A percentile compares a stretch with the other conserved stretches of the same genome.
Conservation (phyloP, 768 basidiomycete genomes). For the Cystobasidium tubakii region DNA sequence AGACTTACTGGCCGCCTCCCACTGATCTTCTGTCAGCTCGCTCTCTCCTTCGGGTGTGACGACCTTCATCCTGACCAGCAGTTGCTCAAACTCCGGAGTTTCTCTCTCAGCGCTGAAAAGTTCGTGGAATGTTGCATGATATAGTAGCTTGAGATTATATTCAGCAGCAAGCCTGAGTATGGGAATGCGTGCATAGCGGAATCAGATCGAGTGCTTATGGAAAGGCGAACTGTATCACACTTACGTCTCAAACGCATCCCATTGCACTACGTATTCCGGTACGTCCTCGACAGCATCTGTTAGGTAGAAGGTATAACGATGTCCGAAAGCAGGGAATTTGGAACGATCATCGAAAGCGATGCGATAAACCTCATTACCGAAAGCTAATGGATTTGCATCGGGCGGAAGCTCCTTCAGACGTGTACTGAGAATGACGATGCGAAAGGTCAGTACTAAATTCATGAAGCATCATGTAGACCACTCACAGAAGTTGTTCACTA, state of each 20-base stretch:
- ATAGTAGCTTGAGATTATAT: slow-evolving; percentile 66
- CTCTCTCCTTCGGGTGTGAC: slow-evolving; percentile 78
- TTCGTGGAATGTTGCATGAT: slow-evolving; percentile 83
- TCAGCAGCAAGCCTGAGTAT: slow-evolving; percentile 68
- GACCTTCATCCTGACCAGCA: slow-evolving; percentile 86
- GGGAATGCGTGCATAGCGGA: slow-evolving; percentile 27
- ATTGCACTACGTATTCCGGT: slow-evolving; percentile 93
- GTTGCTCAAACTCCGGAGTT: slow-evolving; percentile 69
- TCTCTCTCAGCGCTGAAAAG: slow-evolving; percentile 76
- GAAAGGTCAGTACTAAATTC: neutral
- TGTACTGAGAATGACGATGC: slow-evolving; percentile 53
- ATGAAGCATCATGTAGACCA: slow-evolving; percentile 36
- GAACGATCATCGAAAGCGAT: slow-evolving; percentile 60
- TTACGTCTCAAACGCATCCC: slow-evolving; percentile 73
- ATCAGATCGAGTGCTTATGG: neutral
- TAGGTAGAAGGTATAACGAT: slow-evolving; percentile 89
- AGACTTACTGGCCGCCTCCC: slow-evolving; percentile 97
- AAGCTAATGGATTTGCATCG: slow-evolving; percentile 64
- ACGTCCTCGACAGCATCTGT: slow-evolving; percentile 94
- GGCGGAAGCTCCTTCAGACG: slow-evolving; percentile 66
- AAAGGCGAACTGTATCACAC: too few species aligned
- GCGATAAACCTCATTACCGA: slow-evolving; percentile 84
- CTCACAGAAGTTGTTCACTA: slow-evolving; percentile 73
- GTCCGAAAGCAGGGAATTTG: slow-evolving; percentile 63
- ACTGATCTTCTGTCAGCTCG: slow-evolving; percentile 88